These are phyloP conservation scores for Saccharomyces pastorianus DNA, from an alignment of 1,139 yeast genomes.

Conservation along the genomic window DNA sequence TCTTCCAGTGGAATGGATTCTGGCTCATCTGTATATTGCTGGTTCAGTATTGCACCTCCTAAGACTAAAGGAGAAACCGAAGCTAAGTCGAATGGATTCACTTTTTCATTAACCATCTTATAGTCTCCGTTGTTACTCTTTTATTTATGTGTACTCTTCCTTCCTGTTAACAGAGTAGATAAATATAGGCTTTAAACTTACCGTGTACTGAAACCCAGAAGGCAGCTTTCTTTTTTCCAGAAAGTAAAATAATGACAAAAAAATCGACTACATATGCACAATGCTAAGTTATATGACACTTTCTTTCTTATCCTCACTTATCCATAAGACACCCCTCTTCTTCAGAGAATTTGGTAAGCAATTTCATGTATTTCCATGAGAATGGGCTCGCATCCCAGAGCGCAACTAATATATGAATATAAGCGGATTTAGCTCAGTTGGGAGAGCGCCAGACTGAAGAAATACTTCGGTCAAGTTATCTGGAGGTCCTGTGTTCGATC, in stretches of 20 bases:
- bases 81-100: background rate
- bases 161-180: background rate
- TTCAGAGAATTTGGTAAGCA: too few species aligned
- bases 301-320: too few species aligned
- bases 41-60: conserved; percentile 84
- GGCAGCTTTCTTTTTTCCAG: background rate
- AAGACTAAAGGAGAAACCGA: conserved; percentile 44
- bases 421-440: conserved; percentile 26
- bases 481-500: conserved; percentile 90
- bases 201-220: background rate
- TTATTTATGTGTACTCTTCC: background rate
- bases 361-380: too few species aligned
- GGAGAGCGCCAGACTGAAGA: conserved; percentile 26
- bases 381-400: too few species aligned
- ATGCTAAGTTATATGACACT: too few species aligned
- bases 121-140: background rate
- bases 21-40: conserved; percentile 67
- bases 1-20: conserved; percentile 46
- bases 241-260: background rate
- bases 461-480: conserved; percentile 34
- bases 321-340: too few species aligned
- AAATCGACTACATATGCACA: background rate
- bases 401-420: too few species aligned
- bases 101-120: background rate
- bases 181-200: background rate